phyloP scores from a whole-genome alignment of 805 yeast genomes.

The Wickerhamomyces tratensis region DNA sequence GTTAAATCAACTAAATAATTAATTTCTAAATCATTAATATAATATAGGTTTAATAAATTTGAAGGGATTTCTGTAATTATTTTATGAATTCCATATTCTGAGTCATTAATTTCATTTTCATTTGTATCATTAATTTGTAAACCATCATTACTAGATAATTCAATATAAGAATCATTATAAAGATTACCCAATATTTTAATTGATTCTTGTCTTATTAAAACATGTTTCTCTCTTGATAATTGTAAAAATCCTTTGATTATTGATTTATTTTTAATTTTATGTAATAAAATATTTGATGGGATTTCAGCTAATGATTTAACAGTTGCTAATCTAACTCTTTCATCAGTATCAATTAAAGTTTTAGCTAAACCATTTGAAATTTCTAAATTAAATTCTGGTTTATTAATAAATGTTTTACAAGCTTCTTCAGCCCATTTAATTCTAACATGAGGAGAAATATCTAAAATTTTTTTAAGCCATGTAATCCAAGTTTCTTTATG shows the following conservation, averaged over 20 bases:
- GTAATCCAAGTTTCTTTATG: slow-evolving; percentile 53
- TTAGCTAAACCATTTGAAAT: slow-evolving; percentile 50
- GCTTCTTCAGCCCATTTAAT: slow-evolving; percentile 59
- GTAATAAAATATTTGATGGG: slow-evolving; percentile 35
- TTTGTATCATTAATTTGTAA: slow-evolving; percentile 4
- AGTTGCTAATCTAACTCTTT: slow-evolving; percentile 56
- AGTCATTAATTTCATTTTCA: background rate
- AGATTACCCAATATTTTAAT: slow-evolving; percentile 44
- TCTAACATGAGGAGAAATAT: slow-evolving; percentile 55
- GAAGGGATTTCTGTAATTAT: slow-evolving; percentile 45
- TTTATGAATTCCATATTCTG: slow-evolving; percentile 14
- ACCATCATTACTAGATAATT: slow-evolving; percentile 9
- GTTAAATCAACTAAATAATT: slow-evolving; percentile 55
- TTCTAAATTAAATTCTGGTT: slow-evolving; percentile 40
- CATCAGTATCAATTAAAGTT: slow-evolving; percentile 68
- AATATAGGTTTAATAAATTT: slow-evolving; percentile 52
- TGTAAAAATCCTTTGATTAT: slow-evolving; percentile 48
- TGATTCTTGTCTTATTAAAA: slow-evolving; percentile 52
- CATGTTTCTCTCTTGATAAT: slow-evolving; percentile 62
- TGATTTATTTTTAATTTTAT: slow-evolving; percentile 34
- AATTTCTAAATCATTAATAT: slow-evolving; percentile 61
- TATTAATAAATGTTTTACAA: slow-evolving; percentile 33
- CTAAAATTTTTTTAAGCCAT: slow-evolving; percentile 73
- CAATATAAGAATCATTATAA: slow-evolving; percentile 37
- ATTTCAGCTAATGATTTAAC: slow-evolving; percentile 41